Conservation (phyloP, 139 green algal species). For the Tetraselmis chui region DNA sequence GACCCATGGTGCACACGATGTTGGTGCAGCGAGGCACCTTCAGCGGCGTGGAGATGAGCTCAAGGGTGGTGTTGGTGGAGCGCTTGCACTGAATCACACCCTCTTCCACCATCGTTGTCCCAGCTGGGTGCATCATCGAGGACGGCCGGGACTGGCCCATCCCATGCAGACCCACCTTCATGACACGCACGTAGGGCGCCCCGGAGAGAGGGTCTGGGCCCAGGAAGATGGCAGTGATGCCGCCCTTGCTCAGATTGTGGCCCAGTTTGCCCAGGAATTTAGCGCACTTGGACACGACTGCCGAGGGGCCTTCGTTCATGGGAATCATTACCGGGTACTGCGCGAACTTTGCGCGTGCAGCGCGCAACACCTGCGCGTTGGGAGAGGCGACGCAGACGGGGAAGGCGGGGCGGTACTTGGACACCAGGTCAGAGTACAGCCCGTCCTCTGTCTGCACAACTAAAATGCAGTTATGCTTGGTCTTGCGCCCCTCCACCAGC, state of each 20-base stretch:
- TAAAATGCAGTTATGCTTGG: constrained; percentile 3
- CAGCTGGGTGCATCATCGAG: not conserved
- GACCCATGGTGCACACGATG: constrained; percentile 34
- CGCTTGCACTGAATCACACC: constrained; percentile 10
- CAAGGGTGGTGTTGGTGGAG: constrained; percentile 44
- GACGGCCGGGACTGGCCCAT: not conserved
- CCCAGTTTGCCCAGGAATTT: not conserved
- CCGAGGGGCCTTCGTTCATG: not conserved
- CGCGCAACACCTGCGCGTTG: not conserved
- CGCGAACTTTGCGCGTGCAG: not conserved
- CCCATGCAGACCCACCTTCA: not conserved
- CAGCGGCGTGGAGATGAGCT: constrained; percentile 37
- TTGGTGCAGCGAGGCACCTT: constrained; percentile 10
- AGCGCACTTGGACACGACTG: not conserved
- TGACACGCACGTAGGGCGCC: not conserved
- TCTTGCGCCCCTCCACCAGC: not conserved
- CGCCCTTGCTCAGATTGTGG: not conserved
- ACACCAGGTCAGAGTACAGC: not conserved
- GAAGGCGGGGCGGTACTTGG: constrained; percentile 21
- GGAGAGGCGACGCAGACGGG: constrained; percentile 4
- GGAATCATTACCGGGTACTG: not conserved
- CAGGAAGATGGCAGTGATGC: not conserved
- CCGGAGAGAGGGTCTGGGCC: not conserved
- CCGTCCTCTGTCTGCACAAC: constrained; percentile 7
- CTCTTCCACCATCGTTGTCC: not conserved